phyloP scores from a whole-genome alignment of 2,329 filamentous ascomycete genomes.

The Talaromyces funiculosus region DNA sequence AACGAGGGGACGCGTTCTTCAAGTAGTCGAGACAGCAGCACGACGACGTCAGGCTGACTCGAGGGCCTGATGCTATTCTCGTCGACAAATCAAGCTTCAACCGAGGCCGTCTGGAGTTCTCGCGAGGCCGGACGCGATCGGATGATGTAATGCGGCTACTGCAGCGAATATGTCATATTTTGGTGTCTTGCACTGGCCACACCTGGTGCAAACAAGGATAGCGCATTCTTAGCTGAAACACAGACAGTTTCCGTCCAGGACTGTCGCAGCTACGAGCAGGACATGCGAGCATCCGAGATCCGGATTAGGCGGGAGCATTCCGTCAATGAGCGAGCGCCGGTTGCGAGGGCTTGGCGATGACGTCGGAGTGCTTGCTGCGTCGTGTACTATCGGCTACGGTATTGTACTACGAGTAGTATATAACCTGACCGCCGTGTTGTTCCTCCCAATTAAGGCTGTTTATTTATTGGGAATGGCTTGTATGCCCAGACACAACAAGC shows the following conservation, averaged over 20 bases:
- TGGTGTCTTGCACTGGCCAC: too few relatives aligned
- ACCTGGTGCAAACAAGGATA: too few relatives aligned
- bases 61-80: background rate
- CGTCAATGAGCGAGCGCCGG: background rate
- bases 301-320: background rate
- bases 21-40: background rate
- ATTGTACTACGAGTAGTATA: too few relatives aligned
- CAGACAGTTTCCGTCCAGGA: background rate
- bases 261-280: too few relatives aligned
- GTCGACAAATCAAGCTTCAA: background rate
- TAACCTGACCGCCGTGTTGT: too few relatives aligned
- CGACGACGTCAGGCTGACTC: background rate
- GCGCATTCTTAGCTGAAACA: too few relatives aligned
- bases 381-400: too few relatives aligned
- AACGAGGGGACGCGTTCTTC: background rate
- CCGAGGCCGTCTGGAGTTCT: background rate
- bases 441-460: too few relatives aligned
- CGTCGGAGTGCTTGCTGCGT: too few relatives aligned
- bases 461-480: too few relatives aligned
- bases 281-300: background rate
- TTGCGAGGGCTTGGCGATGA: background rate
- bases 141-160: background rate
- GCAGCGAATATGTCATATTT: background rate
- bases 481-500: too few relatives aligned
- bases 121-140: background rate